phyloP scores from a whole-genome alignment of 2,329 filamentous ascomycete species.

The Aspergillaceae sp. region DNA sequence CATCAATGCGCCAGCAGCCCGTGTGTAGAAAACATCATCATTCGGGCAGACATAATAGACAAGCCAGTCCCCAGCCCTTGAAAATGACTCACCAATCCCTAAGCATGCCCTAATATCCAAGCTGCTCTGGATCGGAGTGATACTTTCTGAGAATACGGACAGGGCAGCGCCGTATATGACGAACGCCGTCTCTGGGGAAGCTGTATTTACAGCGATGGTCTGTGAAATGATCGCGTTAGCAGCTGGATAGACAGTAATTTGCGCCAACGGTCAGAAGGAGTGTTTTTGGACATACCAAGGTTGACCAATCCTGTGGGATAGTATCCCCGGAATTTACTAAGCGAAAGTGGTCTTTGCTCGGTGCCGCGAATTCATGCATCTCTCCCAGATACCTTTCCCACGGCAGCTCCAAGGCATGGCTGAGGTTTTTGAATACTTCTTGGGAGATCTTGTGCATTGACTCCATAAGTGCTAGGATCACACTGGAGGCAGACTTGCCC shows the following conservation, averaged over 20 bases:
- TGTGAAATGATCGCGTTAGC: neutral
- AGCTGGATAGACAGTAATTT: neutral
- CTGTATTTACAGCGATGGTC: neutral
- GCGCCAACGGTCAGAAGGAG: too few species aligned
- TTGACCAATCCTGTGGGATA: neutral
- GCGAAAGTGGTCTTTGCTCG: neutral
- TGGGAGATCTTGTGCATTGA: neutral
- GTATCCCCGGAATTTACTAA: neutral
- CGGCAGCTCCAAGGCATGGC: neutral
- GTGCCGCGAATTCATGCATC: neutral
- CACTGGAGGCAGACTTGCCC: too few species aligned
- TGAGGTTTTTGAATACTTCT: neutral
- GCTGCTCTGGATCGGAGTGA: too few species aligned
- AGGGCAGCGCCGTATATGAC: neutral
- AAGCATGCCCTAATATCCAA: too few species aligned
- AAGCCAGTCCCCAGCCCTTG: neutral
- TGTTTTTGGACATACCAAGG: neutral
- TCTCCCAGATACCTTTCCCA: neutral
- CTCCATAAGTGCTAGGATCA: too few species aligned
- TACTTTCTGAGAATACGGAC: neutral
- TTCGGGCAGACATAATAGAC: neutral
- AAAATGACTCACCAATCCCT: too few species aligned
- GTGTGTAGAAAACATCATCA: neutral
- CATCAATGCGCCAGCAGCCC: neutral
- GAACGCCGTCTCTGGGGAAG: neutral